Base-by-base conservation (phyloP, 169 alveolate genomes). In the Eimeria acervulina region DNA sequence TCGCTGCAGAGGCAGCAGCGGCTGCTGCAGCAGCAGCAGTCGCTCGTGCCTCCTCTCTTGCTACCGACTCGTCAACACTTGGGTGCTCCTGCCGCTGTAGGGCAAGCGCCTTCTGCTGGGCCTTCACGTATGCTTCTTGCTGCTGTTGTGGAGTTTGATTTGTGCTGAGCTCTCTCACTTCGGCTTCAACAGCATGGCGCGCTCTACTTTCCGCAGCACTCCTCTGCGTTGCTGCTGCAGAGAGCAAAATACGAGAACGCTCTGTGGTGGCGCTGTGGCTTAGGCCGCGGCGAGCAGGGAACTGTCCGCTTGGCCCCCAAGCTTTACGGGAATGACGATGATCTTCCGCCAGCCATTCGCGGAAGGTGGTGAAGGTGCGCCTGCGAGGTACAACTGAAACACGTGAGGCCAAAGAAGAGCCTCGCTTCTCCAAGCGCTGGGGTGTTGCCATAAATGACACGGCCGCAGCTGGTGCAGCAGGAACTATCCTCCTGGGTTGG, bases 121-220 rank as follows among this genome's bases (percentile, higher is more conserved):
- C 94, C 19, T 61, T 87, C 94, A 63, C 63, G 68, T 87, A 87
- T 40, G 94, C 83, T 61, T 59, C 94, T 36, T 87, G 94, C 59
- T 87, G 94, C 42, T 59, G 83, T 63, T 87, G 94, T 33, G 94
- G 80, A 28, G 94, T 61, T 61, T 87, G 80, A 12, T 38, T 87
- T 33, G 70, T 59, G 83, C 94, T 87, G 55, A 87, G 94, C 31
- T 87, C 94, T 38, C 83, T 59, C 42, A 87, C 94, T 87, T 87
- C 94, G 3, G 80, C 94, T 68, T 87, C 94, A 59, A 87, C 94
- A 38, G 94, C 94, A 36, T 87, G 94, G 61, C 94, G 83, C n/a
- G 94, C 94, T 87, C 94, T 87, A 28, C 83, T 87, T 59, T 87
- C 94, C 59, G 42, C 94, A 4, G 42, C 94, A 63, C 42, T 40